Evolutionary conservation across 805 yeast genomes (phyloP).

Genomic region (Suhomyces faveliae): DNA sequence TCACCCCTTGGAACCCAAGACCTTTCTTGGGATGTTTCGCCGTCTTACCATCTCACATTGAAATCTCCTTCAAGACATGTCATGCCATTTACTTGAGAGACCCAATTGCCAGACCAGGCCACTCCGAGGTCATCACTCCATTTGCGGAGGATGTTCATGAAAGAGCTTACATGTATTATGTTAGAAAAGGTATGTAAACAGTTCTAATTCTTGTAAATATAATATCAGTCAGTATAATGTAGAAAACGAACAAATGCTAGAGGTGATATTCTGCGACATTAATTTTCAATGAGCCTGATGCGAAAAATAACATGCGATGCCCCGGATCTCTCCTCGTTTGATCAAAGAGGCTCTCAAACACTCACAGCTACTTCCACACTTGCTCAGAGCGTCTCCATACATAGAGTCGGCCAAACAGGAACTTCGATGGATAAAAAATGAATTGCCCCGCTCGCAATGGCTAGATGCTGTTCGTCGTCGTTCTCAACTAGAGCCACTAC

Average conservation of each 20-base stretch:
- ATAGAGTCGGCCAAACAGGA: constrained; percentile 52
- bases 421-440: constrained; percentile 61
- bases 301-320: constrained; percentile 19
- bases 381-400: constrained; percentile 29
- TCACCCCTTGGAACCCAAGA: constrained; percentile 97
- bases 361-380: constrained; percentile 31
- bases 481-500: constrained; percentile 63
- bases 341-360: constrained; percentile 26
- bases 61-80: constrained; percentile 85
- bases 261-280: background rate
- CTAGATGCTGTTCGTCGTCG: constrained; percentile 53
- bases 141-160: constrained; percentile 79
- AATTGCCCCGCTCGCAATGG: constrained; percentile 51
- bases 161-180: constrained; percentile 92
- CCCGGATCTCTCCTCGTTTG: constrained; percentile 29
- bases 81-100: constrained; percentile 96
- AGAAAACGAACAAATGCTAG: background rate
- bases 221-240: constrained; percentile 10
- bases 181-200: constrained; percentile 64
- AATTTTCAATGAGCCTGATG: background rate
- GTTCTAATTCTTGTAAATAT: constrained; percentile 5
- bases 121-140: constrained; percentile 93
- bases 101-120: constrained; percentile 96
- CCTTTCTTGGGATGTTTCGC: constrained; percentile 92
- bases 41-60: constrained; percentile 86